Evolutionary conservation across 768 basidiomycete species (phyloP), one percentile per base, ranked within the genome.

Genomic region (Mrakia frigida): DNA sequence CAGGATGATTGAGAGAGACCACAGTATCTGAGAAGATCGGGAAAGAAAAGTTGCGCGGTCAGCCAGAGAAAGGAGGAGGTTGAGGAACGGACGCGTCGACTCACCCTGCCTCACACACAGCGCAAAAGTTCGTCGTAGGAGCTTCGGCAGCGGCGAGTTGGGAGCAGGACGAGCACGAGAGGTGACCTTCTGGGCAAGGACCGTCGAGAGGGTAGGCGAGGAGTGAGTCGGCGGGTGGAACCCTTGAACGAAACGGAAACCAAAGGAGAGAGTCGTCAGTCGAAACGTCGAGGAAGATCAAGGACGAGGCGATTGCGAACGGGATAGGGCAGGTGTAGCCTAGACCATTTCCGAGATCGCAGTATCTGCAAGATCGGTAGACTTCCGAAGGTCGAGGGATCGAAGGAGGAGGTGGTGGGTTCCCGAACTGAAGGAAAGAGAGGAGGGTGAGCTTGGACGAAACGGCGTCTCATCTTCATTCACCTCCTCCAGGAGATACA

Each of bases 101-200:
- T 59, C 56, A 59, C 72, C 72, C 53, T 61, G 52, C 72, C 56
- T 74, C 65, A 35, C 76, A 77, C 4, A 77, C 52, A 0, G n/a
- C 52, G 50, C 76, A 77, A 1, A 63, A n/a, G 14, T 18, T 16
- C 37, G 76, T 67, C 10, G 56, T 28, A 0, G 76, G 76, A 5
- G 76, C 71, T 25, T 60, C 76, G 5, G 72, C 53, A 21, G 71
- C 73, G 9, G 76, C 59, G 16, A 77, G 68, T 4, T 35, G 5
- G 33, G 75, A 33, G 68, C 43, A 70, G n/a, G 70, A 71, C 9
- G 50, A 69, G 61, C 76, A 77, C 16, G 23, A 21, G 18, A 77
- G 69, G 50, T 77, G 76, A 25, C 72, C 72, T 14, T 65, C 71
- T 21, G 76, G 76, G 52, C 71, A 73, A 14, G 76, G 75, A 21